Percentiles rank a stretch among this genome's conserved stretches.
These are phyloP conservation scores for Phaeosphaeria sp. DNA, from an alignment of 2,329 filamentous ascomycete genomes.

Conservation along the genomic window DNA sequence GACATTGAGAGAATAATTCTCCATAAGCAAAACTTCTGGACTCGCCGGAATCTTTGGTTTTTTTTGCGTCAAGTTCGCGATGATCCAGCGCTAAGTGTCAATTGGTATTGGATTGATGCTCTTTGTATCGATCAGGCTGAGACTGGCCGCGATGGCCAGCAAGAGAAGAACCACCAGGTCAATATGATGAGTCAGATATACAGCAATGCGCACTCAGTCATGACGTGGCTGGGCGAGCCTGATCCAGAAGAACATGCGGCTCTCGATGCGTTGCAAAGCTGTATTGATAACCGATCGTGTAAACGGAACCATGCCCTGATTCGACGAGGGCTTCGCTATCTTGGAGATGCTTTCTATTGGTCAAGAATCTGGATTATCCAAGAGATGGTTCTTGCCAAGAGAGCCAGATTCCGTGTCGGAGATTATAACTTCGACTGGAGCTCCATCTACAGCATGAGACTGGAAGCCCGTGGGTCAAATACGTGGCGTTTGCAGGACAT, in stretches of 20 bases:
- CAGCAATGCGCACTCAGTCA: slow-evolving; percentile 3
- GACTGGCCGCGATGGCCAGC: background rate
- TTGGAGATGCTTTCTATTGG: background rate
- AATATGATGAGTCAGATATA: slow-evolving; percentile 23
- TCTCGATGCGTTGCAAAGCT: background rate
- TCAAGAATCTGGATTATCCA: slow-evolving; percentile 2
- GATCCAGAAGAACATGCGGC: background rate
- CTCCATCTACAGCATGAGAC: background rate
- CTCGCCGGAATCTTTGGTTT: slow-evolving; percentile 12
- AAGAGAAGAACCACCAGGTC: slow-evolving; percentile 22
- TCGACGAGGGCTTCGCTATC: background rate
- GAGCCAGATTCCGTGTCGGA: background rate
- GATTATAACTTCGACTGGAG: background rate
- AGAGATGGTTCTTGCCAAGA: background rate
- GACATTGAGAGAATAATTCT: slow-evolving; percentile 4
- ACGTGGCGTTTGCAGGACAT: background rate
- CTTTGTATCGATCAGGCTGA: slow-evolving; percentile 32
- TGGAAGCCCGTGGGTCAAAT: background rate
- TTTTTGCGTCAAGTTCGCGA: slow-evolving; percentile 11
- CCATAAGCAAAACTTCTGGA: slow-evolving; percentile 6
- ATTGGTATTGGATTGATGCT: slow-evolving; percentile 28
- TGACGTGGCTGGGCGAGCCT: slow-evolving; percentile 23
- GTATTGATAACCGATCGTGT: background rate
- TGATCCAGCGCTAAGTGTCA: slow-evolving; percentile 1
- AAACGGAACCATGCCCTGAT: background rate